Evolutionary conservation across 305 asterid species (phyloP).

Genomic region (Plantago coronopus): DNA sequence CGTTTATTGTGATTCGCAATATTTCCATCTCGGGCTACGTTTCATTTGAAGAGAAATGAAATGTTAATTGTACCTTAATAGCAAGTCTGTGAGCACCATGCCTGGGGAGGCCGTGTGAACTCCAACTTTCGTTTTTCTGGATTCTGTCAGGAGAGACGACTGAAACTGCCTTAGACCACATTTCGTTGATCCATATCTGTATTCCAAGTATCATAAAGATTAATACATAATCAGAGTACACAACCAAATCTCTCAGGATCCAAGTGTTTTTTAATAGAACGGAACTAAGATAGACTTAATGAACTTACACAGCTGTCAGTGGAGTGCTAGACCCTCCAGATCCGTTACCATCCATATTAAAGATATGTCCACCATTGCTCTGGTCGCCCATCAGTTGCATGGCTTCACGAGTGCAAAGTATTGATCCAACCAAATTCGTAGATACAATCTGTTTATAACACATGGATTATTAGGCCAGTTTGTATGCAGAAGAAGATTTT

Average conservation of each 20-base stretch:
- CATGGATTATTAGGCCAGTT: constrained; percentile 20
- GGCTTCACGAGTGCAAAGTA: constrained; percentile 94
- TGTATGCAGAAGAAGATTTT: not conserved
- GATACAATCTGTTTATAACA: constrained; percentile 67
- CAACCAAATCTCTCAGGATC: constrained; percentile 10
- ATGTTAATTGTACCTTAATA: constrained; percentile 55
- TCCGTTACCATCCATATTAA: constrained; percentile 98
- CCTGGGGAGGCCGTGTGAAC: constrained; percentile 99
- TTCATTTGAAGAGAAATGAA: not conserved
- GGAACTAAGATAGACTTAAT: not conserved
- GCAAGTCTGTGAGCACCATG: constrained; percentile 93
- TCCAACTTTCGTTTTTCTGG: constrained; percentile 70
- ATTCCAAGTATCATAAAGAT: constrained; percentile 16
- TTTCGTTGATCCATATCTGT: constrained; percentile 91
- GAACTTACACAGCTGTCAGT: constrained; percentile 83
- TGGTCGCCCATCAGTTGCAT: constrained; percentile 60
- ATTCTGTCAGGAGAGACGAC: constrained; percentile 82
- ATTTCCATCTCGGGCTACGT: not conserved
- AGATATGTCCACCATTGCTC: constrained; percentile 74
- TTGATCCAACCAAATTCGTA: constrained; percentile 88
- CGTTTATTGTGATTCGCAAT: too few relatives aligned
- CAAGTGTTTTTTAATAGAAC: not conserved
- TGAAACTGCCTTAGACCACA: constrained; percentile 98
- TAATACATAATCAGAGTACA: constrained; percentile 16
- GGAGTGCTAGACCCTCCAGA: constrained; percentile 99